Evolutionary conservation across 352 stramenopile genomes (phyloP), one percentile per base, ranked within the genome.

Genomic region (Globisporangium alternatum): DNA sequence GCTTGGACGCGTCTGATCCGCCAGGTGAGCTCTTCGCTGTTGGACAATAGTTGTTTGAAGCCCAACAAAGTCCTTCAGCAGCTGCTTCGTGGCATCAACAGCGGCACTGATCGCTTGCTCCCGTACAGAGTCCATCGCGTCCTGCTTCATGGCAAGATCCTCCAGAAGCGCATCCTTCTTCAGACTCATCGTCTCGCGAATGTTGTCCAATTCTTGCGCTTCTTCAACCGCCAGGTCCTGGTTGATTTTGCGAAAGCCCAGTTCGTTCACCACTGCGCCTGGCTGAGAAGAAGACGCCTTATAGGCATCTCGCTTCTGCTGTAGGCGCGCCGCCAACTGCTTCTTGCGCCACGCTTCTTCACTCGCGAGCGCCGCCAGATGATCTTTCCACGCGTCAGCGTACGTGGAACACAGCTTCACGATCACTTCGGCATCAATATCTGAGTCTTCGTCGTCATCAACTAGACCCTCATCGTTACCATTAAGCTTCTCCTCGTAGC

Each of bases 401-500:
- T 76, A 77, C 47, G 68, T 68, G 5, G 67, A 51, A 45, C 77
- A 75, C 12, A 79, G 60, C 33, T 74, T 77, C 0, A 57, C 68
- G 28, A 80, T 81, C 25, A 79, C 76, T 17, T 80, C 72, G 1
- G 39, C 58, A 25, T 76, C 70, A 51, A 75, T 69, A 28, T 71
- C 65, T 15, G 49, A 49, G 8, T 71, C 66, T 1, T 44, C 35
- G 9, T 68, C 56, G 1, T 37, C 19, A 25, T 41, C 44, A 4
- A 49, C 45, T 1, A 1, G 39, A 28, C 37, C 0, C 25, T 55
- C 48, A 6, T 43, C 37, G 37, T 56, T 28, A 54, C 21, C n/a
- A 25, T 9, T 48, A n/a, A 25, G 25, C n/a, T 17, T 8, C 5
- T 41, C 10, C 2, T 48, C 52, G 19, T 62, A 60, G 10, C 35